These are phyloP conservation scores for Termitomyces sp. DNA, from an alignment of 768 basidiomycete species.

Conservation along the genomic window DNA sequence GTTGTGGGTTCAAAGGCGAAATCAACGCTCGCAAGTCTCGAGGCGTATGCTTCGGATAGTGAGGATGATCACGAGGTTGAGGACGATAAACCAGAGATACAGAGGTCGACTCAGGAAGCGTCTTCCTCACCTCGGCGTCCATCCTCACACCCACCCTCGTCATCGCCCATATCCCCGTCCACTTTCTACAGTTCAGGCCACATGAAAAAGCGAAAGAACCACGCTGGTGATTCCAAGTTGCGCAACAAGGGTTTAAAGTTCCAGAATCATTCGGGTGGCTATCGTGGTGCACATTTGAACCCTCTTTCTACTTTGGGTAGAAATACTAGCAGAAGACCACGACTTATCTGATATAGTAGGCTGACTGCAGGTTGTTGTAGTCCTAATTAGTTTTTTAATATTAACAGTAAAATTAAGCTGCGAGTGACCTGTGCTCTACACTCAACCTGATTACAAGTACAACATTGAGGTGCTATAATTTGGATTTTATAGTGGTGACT, in stretches of 20 bases:
- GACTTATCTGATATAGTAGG: slow-evolving; percentile 10
- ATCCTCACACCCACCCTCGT: slow-evolving; percentile 25
- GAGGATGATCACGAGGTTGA: slow-evolving; percentile 18
- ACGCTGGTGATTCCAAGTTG: slow-evolving; percentile 6
- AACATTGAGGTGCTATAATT: slow-evolving; percentile 32
- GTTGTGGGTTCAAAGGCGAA: slow-evolving; percentile 25
- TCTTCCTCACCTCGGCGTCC: slow-evolving; percentile 13
- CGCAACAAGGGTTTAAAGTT: not conserved
- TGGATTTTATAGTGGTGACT: slow-evolving; percentile 36
- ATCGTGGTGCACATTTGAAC: slow-evolving; percentile 9
- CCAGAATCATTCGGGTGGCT: not conserved
- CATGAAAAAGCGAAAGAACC: slow-evolving; percentile 26
- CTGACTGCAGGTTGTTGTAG: not conserved
- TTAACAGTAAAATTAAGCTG: slow-evolving; percentile 11
- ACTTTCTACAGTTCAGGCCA: slow-evolving; percentile 29
- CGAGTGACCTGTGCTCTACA: not conserved
- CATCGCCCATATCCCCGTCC: slow-evolving; percentile 23
- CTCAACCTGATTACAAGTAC: not conserved
- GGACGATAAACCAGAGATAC: slow-evolving; percentile 11
- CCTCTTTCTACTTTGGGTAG: slow-evolving; percentile 10
- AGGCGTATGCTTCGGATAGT: slow-evolving; percentile 24
- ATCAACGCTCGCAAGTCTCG: slow-evolving; percentile 17
- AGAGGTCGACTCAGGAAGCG: slow-evolving; percentile 13
- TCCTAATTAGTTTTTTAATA: slow-evolving; percentile 6
- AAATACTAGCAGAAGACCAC: slow-evolving; percentile 7